Conservation (phyloP, 805 yeast genomes). For the Jamesozyma jinghongensis region DNA sequence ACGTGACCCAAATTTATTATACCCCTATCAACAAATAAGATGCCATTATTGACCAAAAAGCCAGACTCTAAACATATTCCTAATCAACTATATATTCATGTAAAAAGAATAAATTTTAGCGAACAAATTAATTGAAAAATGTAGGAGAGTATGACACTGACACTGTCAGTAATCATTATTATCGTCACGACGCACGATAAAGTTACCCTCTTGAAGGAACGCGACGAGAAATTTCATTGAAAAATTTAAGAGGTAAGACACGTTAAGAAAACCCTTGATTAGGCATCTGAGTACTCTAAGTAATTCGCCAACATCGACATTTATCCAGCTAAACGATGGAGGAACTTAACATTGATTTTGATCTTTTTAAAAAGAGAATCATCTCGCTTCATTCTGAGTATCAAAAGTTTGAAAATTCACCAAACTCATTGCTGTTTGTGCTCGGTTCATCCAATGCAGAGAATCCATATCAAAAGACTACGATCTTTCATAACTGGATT, state of each 20-base stretch:
- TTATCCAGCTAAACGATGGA: slow-evolving; percentile 15
- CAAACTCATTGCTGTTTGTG: slow-evolving; percentile 48
- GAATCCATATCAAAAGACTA: slow-evolving; percentile 81
- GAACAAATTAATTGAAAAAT: too few species aligned
- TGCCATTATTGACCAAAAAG: too few species aligned
- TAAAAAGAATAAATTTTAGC: too few species aligned
- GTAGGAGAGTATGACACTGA: too few species aligned
- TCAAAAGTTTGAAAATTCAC: slow-evolving; percentile 24
- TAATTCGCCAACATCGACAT: not conserved
- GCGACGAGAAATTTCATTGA: too few species aligned
- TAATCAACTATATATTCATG: too few species aligned
- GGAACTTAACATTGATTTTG: slow-evolving; percentile 26
- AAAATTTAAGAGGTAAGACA: too few species aligned
- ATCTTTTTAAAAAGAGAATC: slow-evolving; percentile 23
- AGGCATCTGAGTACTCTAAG: not conserved
- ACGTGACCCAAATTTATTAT: slow-evolving; percentile 82
- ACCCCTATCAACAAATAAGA: slow-evolving; percentile 43
- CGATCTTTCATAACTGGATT: slow-evolving; percentile 83
- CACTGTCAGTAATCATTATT: too few species aligned
- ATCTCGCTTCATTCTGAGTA: slow-evolving; percentile 20
- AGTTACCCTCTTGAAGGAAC: too few species aligned
- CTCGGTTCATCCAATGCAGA: slow-evolving; percentile 84
- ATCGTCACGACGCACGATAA: too few species aligned
- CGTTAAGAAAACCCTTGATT: not conserved
- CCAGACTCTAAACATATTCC: too few species aligned